Evolutionary conservation across 306 rosid genomes (phyloP).

Genomic region (Pyrus bretschneideri): DNA sequence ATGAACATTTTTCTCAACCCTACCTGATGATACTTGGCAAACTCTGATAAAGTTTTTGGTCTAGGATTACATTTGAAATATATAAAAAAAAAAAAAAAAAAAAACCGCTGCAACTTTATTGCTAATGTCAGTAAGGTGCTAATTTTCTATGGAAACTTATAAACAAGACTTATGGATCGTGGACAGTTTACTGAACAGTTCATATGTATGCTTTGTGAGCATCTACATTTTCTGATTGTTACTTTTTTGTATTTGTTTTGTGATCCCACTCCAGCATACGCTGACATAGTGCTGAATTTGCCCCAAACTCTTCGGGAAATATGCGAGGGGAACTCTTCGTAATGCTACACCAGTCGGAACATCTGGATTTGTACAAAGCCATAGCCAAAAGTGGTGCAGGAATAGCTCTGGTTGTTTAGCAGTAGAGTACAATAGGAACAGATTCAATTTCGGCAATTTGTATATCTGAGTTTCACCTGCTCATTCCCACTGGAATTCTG

Average conservation of each 20-base stretch:
- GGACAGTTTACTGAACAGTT: slow-evolving; percentile 2
- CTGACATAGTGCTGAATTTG: slow-evolving; percentile 84
- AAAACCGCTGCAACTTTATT: background rate
- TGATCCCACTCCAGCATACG: slow-evolving; percentile 54
- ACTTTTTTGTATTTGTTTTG: background rate
- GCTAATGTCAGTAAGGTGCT: background rate
- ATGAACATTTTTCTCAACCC: background rate
- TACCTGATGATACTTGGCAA: background rate
- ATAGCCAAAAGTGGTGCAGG: slow-evolving; percentile 20
- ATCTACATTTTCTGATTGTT: background rate
- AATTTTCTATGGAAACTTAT: too few relatives aligned
- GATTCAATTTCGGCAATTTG: slow-evolving; percentile 13
- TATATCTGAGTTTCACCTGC: slow-evolving; percentile 10
- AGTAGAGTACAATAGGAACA: slow-evolving; percentile 10
- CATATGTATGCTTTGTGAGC: background rate
- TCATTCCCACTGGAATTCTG: background rate
- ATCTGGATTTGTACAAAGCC: slow-evolving; percentile 39
- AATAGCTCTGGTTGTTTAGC: slow-evolving; percentile 9
- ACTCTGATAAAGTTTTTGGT: background rate
- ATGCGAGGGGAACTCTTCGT: slow-evolving; percentile 25
- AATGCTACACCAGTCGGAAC: slow-evolving; percentile 14
- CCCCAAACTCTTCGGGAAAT: slow-evolving; percentile 62
- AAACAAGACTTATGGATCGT: background rate
- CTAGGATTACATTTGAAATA: slow-evolving; percentile 1
- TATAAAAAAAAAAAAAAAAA: background rate